Evolutionary conservation across 2,329 filamentous ascomycete genomes (phyloP).

Genomic region (Beauveria varroae): DNA sequence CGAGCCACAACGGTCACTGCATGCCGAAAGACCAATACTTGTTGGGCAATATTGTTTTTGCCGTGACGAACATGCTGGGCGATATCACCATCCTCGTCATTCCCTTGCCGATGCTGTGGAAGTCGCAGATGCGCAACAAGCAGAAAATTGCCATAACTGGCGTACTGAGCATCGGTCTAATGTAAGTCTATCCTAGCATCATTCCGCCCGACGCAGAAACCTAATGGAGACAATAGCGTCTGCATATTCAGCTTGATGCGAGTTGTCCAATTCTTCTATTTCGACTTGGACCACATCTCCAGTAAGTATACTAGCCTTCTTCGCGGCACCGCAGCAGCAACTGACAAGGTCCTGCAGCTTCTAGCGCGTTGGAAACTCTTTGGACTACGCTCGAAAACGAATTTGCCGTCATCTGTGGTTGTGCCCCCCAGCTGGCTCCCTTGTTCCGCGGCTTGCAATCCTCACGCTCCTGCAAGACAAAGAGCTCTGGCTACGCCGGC

Average conservation of each 20-base stretch:
- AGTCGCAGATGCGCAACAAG: neutral
- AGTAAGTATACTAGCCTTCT: neutral
- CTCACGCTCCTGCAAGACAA: neutral
- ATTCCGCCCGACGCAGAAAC: neutral
- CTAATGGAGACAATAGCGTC: conserved; percentile 4
- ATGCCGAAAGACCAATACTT: neutral
- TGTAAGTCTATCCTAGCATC: neutral
- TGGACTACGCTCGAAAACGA: conserved; percentile 11
- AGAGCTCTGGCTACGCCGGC: conserved; percentile 6
- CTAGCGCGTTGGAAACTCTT: conserved; percentile 3
- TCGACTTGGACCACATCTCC: conserved; percentile 7
- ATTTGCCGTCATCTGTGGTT: conserved; percentile 11
- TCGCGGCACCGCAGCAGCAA: neutral
- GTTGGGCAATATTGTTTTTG: neutral
- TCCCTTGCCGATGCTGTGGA: conserved; percentile 8
- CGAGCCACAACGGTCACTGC: conserved; percentile 2
- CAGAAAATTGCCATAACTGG: conserved; percentile 9
- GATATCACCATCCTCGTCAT: conserved; percentile 6
- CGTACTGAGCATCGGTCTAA: conserved; percentile 9
- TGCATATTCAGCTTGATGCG: conserved; percentile 8
- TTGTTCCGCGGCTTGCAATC: conserved; percentile 1
- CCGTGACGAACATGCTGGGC: neutral
- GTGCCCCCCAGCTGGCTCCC: conserved; percentile 9
- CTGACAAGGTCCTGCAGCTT: conserved; percentile 1
- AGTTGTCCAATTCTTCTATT: conserved; percentile 7